Evolutionary conservation across 2,329 filamentous ascomycete species (phyloP), one percentile per base, ranked within the genome.

Genomic region (Calonectria montana): DNA sequence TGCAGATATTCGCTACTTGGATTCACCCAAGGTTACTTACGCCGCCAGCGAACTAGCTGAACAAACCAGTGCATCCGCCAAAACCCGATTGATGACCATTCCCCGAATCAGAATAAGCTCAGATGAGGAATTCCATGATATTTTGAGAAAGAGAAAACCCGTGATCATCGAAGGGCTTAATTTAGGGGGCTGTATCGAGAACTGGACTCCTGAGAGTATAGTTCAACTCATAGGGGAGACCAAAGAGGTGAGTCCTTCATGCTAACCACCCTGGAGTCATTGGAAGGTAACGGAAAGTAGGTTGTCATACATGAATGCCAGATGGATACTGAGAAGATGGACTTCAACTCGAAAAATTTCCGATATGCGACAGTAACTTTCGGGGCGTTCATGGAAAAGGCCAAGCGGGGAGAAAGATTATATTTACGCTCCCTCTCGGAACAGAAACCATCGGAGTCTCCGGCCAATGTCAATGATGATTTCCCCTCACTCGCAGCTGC

Each of bases 291-390:
- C 63, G 47, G 18, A 70, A 2, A 35, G n/a, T 3, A 94, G 89
- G 89, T 97, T 16, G 87, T 95, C 13, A 90, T 97, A 5, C 95
- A 98, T 78, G 90, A 94, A 74, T 91, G 92, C 23, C 83, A 86
- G 8, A 69, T 65, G 31, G 76, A 82, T 27, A 87, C 86, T 5
- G 86, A 89, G 35, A 89, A 89, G 55, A 95, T 97, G 93, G 92
- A 94, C 76, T 97, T 98, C 80, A 91, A 91, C 69, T 86, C 88
- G 55, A 97, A 97, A 83, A 97, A 97, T 81, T 97, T 97, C 80
- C 84, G 86, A 43, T 97, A 97, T 80, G 86, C 89, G 10, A 94
- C 91, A 4, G 91, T 92, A 73, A 79, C 85, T 2, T 94, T 97
- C 76, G 88, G 87, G 1, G 83, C 87, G 0, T 95, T 97, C 80